phyloP scores from a whole-genome alignment of 805 yeast genomes.

The Brettanomyces custersianus region DNA sequence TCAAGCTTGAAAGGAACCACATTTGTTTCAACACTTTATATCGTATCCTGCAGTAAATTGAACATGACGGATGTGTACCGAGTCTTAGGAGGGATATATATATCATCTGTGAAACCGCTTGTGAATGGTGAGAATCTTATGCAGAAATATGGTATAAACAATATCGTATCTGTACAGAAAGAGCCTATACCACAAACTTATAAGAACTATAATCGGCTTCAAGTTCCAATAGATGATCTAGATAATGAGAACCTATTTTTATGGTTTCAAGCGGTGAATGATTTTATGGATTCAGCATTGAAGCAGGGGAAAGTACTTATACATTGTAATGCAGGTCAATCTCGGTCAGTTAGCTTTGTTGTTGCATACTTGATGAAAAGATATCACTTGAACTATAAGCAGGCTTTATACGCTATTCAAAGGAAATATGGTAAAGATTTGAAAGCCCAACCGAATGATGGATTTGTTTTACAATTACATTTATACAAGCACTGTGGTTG shows the following conservation, averaged over 20 bases:
- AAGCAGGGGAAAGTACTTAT: conserved; percentile 33
- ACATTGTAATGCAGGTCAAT: conserved; percentile 46
- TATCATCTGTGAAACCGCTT: conserved; percentile 68
- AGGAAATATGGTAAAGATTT: conserved; percentile 37
- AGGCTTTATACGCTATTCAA: conserved; percentile 69
- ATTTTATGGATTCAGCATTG: conserved; percentile 44
- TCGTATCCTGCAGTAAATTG: not conserved
- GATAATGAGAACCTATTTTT: conserved; percentile 56
- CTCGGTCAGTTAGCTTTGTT: conserved; percentile 38
- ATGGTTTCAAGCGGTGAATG: conserved; percentile 50
- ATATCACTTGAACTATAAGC: conserved; percentile 45
- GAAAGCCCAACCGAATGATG: conserved; percentile 60
- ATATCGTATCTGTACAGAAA: conserved; percentile 61
- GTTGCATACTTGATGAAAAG: conserved; percentile 42
- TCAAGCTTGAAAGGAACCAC: not conserved
- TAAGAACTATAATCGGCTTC: conserved; percentile 41
- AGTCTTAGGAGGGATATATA: conserved; percentile 69
- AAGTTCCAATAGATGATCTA: conserved; percentile 67
- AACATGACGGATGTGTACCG: conserved; percentile 27
- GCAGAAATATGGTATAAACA: conserved; percentile 49
- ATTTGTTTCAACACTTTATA: not conserved
- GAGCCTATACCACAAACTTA: conserved; percentile 52
- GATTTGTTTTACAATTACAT: conserved; percentile 64
- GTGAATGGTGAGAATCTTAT: conserved; percentile 42
- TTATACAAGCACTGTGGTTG: conserved; percentile 40